Evolutionary conservation across 2,329 filamentous ascomycete species (phyloP).

Genomic region (Aspergillus brasiliensis): DNA sequence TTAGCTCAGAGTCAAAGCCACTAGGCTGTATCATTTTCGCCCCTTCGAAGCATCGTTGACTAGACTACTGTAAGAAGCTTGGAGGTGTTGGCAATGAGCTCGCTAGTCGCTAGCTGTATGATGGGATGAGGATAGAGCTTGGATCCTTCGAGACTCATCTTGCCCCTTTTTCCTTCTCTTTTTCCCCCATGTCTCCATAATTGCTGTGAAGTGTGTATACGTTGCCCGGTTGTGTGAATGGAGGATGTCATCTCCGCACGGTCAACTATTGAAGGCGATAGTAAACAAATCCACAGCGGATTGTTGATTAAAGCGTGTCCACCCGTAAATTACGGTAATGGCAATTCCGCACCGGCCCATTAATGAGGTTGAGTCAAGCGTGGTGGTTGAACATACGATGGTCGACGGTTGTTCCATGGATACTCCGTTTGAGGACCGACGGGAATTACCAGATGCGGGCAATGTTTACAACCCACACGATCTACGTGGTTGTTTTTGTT

Average conservation of each 20-base stretch:
- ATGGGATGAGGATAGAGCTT: conserved; percentile 2
- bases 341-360: background rate
- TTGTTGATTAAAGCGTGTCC: conserved; percentile 1
- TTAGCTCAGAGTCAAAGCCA: background rate
- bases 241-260: conserved; percentile 4
- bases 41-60: background rate
- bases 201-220: background rate
- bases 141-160: background rate
- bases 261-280: background rate
- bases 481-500: background rate
- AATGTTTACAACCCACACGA: background rate
- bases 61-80: background rate
- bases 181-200: no score
- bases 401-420: background rate
- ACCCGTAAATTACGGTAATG: conserved; percentile 2
- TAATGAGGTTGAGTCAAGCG: conserved; percentile 1
- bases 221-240: background rate
- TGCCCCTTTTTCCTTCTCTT: background rate
- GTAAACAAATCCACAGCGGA: background rate
- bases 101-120: background rate
- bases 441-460: background rate
- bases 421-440: background rate
- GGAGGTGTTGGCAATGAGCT: background rate
- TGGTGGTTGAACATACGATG: background rate
- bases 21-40: background rate